Evolutionary conservation across 1,284 basidiomycete genomes (phyloP).

Genomic region (Austroboletus novae-zelandiae): DNA sequence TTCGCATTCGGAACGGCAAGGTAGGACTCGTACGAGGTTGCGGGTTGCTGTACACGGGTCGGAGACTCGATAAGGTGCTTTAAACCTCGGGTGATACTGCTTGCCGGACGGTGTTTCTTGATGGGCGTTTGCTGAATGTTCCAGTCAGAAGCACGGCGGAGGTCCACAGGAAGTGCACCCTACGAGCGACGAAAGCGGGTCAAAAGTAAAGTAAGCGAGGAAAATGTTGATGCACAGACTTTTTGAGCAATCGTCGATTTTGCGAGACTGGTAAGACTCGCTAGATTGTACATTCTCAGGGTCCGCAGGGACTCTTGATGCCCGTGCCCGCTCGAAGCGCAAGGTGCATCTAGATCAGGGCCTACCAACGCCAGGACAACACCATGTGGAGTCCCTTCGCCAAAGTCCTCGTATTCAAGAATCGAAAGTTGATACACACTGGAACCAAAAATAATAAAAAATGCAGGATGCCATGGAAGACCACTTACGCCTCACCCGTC

Average conservation of each 20-base stretch:
- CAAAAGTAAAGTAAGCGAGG: slow-evolving; percentile 5
- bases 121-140: slow-evolving; percentile 47
- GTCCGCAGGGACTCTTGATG: slow-evolving; percentile 50
- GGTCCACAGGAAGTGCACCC: slow-evolving; percentile 59
- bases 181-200: slow-evolving; percentile 26
- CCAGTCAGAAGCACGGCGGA: slow-evolving; percentile 51
- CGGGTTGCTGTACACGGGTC: slow-evolving; percentile 25
- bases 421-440: slow-evolving; percentile 76
- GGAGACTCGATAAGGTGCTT: slow-evolving; percentile 53
- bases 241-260: slow-evolving; percentile 69
- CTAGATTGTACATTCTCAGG: slow-evolving; percentile 77
- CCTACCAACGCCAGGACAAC: slow-evolving; percentile 73
- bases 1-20: slow-evolving; percentile 27
- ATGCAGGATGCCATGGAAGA: neutral
- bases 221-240: slow-evolving; percentile 36
- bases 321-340: slow-evolving; percentile 38
- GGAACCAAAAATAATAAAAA: neutral
- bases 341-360: slow-evolving; percentile 47
- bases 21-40: slow-evolving; percentile 35
- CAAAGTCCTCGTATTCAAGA: slow-evolving; percentile 62
- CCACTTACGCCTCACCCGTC: slow-evolving; percentile 68
- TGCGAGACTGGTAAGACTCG: slow-evolving; percentile 68
- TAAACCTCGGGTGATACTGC: slow-evolving; percentile 59
- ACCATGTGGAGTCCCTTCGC: slow-evolving; percentile 62
- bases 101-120: slow-evolving; percentile 55